Base-by-base conservation (phyloP, 306 rosid genomes). In the Ceratonia siliqua region DNA sequence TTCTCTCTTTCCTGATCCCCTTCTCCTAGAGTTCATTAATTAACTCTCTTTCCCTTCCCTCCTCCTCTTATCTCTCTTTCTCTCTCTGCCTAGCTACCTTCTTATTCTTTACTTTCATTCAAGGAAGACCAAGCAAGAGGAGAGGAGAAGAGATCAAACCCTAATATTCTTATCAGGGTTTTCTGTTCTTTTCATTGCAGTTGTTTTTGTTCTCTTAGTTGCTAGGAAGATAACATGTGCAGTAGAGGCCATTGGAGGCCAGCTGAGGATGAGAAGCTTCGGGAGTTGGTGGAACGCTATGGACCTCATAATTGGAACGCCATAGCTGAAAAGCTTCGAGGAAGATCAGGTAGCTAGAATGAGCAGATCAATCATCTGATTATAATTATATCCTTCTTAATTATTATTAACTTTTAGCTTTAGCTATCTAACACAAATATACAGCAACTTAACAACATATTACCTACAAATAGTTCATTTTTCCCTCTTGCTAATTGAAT, bases 301-400 rank as follows among this genome's bases (percentile, higher is more conserved):
- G 99, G 98, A n/a, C 96, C 99, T 72, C 99, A 94, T 77, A 94
- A 94, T 57, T 94, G 99, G 99, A 94, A 94, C 92, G 91, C 95
- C 85, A 94, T 94, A 84, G 96, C 99, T 28, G 93, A 90, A 80
- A 90, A 90, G 84, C 93, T 94, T 11, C 86, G 86, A 79, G 96
- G 99, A 83, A 86, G 99, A 92, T 94, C 99, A 78, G 99, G 98
- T 91, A n/a, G n/a, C n/a, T n/a, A n/a, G n/a, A n/a, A n/a, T n/a
- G 5, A 61, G 35, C 7, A 7, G 20, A 42, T 45, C 59, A 17
- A 53, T 35, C 45, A 22, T 66, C 73, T 38, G 33, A 8, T 50
- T 8, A 28, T 65, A 33, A 11, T 67, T 15, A 11, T 9, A 49
- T 49, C 67, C 61, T 53, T 78, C 15, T 69, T 74, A 28, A 57